Base-by-base conservation (phyloP, 2,329 filamentous ascomycete species). In the Chaetoscypha palmicola region DNA sequence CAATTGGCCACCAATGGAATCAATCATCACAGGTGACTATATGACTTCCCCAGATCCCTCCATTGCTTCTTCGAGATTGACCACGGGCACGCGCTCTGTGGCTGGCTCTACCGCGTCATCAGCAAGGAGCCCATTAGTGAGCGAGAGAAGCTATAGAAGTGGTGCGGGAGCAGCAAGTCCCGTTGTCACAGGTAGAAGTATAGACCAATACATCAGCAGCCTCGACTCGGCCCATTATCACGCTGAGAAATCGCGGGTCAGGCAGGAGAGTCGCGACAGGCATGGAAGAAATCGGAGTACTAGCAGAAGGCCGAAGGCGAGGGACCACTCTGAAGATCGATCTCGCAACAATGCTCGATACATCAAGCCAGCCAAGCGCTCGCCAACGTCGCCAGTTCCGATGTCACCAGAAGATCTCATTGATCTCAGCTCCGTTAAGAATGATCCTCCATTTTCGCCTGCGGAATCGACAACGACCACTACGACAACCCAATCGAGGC, bases 391-490 rank as follows among this genome's bases (percentile, higher is more conserved):
- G 0, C 91, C 91, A 0, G 76, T 95, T 2, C 88, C 90, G 2
- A 96, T 96, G 90, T 94, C 90, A 2, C 89, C 89, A 0, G 87
- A 95, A 56, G 89, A 96, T 57, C 62, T 86, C 47, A 77, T 79
- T 58, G 81, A 76, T 54, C 64, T 83, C 38, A 38, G 49, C 34
- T 51, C 57, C 58, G 65, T 49, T 48, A 59, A 45, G n/a, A n/a
- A n/a, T 52, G 58, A 47, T 61, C 64, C 42, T 52, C 33, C 36
- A 24, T 44, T 48, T 17, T 58, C 60, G 5, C 58, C 58, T 4
- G 32, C 30, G 2, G 42, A 45, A 11, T 39, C 36, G 12, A 39
- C 34, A 9, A 32, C 39, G n/a, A 43, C 44, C 22, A 40, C 34
- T 17, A 23, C 39, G 14, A 43, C 44, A 20, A 38, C 42, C 1